Evolutionary conservation across 1,284 basidiomycete genomes (phyloP).

Genomic region (Trametes pubescens): DNA sequence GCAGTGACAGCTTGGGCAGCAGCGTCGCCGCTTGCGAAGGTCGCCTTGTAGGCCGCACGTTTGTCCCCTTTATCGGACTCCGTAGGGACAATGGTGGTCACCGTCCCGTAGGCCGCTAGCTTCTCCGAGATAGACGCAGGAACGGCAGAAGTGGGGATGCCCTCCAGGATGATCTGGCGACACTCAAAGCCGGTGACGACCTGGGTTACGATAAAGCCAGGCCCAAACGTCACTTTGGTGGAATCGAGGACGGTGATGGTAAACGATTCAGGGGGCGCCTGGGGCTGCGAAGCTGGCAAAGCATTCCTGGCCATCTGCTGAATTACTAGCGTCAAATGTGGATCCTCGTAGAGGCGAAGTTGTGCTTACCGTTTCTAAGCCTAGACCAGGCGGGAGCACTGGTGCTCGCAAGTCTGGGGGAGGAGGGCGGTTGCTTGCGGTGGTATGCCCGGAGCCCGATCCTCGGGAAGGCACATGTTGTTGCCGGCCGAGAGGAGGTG

Average conservation of each 20-base stretch:
- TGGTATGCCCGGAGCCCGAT: not conserved
- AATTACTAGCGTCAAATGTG: too few species aligned
- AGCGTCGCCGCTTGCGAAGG: constrained; percentile 53
- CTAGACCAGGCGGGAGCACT: constrained; percentile 40
- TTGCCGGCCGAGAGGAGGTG: too few species aligned
- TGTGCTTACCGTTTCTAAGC: constrained; percentile 34
- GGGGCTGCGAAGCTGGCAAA: not conserved
- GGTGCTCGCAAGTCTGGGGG: constrained; percentile 16
- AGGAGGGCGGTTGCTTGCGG: not conserved
- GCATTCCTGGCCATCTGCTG: not conserved
- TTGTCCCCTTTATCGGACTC: constrained; percentile 15
- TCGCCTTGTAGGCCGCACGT: constrained; percentile 46
- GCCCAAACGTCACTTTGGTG: constrained; percentile 46
- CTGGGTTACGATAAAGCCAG: constrained; percentile 49
- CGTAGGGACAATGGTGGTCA: constrained; percentile 49
- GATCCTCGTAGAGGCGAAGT: not conserved
- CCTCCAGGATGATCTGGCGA: constrained; percentile 48
- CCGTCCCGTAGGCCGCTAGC: constrained; percentile 52
- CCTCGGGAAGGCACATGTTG: not conserved
- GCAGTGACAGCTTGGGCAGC: constrained; percentile 57
- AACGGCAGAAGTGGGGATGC: constrained; percentile 36
- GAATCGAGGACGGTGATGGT: constrained; percentile 38
- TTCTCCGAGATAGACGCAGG: constrained; percentile 30
- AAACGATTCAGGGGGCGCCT: constrained; percentile 23
- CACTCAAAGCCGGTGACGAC: constrained; percentile 54